A percentile compares a stretch with the other conserved stretches of the same genome.
phyloP scores from a whole-genome alignment of 2,329 filamentous ascomycete species.

The Rhynchosporium graminicola region DNA sequence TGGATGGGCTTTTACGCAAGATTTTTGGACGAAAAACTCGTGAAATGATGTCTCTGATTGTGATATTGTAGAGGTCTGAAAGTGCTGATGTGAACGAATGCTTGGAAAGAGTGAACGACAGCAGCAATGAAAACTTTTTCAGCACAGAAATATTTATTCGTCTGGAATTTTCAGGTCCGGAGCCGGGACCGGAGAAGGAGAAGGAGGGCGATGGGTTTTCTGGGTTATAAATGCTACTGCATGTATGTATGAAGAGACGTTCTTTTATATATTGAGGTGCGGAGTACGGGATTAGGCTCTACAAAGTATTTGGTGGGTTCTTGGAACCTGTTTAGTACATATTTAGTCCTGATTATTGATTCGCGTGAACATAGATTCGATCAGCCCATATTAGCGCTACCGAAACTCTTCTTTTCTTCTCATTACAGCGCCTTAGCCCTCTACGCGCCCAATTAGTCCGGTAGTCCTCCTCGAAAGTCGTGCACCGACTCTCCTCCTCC shows the following conservation, averaged over 20 bases:
- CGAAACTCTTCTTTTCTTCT: conserved; percentile 27
- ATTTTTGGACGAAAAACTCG: conserved; percentile 27
- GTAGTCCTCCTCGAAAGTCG: conserved; percentile 28
- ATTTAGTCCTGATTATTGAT: background rate
- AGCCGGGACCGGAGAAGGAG: background rate
- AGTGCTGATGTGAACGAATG: background rate
- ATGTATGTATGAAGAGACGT: background rate
- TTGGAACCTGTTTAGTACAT: background rate
- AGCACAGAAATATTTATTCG: conserved; percentile 17
- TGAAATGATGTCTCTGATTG: conserved; percentile 4
- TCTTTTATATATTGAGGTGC: background rate
- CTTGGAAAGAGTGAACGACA: conserved; percentile 21
- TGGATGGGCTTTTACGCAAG: conserved; percentile 45
- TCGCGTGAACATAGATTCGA: conserved; percentile 17
- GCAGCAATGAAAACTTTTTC: background rate
- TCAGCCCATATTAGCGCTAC: conserved; percentile 27
- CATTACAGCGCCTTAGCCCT: conserved; percentile 29
- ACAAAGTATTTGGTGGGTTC: too few relatives aligned
- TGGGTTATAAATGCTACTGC: conserved; percentile 29
- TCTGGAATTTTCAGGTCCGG: conserved; percentile 23
- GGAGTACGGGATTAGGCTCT: too few relatives aligned
- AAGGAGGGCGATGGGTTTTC: conserved; percentile 27
- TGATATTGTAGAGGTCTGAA: background rate
- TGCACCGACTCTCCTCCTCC: conserved; percentile 42
- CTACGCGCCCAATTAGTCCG: conserved; percentile 24